Conservation (phyloP, 306 rosid species). For the Betula pendula region DNA sequence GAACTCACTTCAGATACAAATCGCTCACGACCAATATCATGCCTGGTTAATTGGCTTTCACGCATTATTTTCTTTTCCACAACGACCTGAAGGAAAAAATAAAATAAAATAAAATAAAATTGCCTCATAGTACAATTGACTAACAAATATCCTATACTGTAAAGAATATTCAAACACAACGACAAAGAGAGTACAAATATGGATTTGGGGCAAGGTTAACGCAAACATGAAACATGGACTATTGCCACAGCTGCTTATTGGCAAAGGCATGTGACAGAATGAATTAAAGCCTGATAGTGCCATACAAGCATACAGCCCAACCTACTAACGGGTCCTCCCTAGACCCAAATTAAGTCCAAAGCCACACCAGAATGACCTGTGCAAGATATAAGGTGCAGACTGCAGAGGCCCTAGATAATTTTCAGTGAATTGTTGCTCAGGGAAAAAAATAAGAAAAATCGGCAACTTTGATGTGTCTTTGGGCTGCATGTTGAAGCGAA, state of each 20-base stretch:
- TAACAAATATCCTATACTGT: neutral
- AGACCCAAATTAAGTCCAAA: neutral
- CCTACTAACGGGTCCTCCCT: neutral
- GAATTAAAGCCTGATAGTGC: neutral
- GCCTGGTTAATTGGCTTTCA: constrained; percentile 65
- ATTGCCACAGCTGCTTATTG: neutral
- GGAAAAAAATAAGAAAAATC: neutral
- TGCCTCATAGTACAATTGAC: neutral
- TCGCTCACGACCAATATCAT: constrained; percentile 82
- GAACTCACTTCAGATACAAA: constrained; percentile 73
- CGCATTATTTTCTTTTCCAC: constrained; percentile 98
- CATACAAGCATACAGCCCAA: neutral
- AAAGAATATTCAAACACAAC: neutral
- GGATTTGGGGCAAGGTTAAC: neutral
- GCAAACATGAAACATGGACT: neutral
- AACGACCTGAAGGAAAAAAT: constrained; percentile 62
- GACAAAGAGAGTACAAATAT: neutral
- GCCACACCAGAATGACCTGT: neutral
- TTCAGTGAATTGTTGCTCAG: neutral
- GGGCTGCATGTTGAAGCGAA: neutral
- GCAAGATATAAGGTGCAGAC: neutral
- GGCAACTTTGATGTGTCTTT: neutral
- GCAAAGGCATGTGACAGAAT: neutral
- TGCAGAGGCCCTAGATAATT: neutral
- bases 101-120: too few relatives aligned